Percentiles rank a stretch among this genome's conserved stretches.
These are phyloP conservation scores for Diplosphaera chodatii DNA, from an alignment of 139 green algal genomes.

Conservation along the genomic window DNA sequence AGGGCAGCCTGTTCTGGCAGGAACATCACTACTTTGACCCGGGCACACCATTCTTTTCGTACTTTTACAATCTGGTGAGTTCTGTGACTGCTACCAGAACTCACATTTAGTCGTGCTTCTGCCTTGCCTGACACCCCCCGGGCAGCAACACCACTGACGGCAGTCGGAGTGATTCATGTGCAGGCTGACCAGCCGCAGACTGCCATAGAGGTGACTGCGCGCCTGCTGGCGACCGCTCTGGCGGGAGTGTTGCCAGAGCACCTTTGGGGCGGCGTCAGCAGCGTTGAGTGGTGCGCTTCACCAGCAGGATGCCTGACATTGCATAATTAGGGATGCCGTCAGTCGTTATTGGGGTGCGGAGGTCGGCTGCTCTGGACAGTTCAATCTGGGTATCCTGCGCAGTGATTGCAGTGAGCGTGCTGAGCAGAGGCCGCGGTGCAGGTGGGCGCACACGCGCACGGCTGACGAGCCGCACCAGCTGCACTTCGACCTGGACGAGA, in stretches of 20 bases:
- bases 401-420: too few relatives aligned
- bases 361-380: too few relatives aligned
- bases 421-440: too few relatives aligned
- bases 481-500: constrained; percentile 18
- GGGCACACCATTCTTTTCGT: neutral
- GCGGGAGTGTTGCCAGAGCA: neutral
- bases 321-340: too few relatives aligned
- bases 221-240: neutral
- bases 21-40: neutral
- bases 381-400: too few relatives aligned
- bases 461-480: constrained; percentile 4
- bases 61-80: neutral
- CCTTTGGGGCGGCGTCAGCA: neutral
- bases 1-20: neutral
- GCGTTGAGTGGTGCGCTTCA: constrained; percentile 1
- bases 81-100: too few relatives aligned
- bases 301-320: too few relatives aligned
- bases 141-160: too few relatives aligned
- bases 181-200: neutral
- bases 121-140: too few relatives aligned
- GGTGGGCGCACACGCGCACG: constrained; percentile 3
- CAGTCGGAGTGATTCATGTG: too few relatives aligned
- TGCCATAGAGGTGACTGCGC: neutral
- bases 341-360: too few relatives aligned
- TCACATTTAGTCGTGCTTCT: too few relatives aligned